Conservation (phyloP, 2,329 filamentous ascomycete genomes). For the Akanthomyces dipterigenus region DNA sequence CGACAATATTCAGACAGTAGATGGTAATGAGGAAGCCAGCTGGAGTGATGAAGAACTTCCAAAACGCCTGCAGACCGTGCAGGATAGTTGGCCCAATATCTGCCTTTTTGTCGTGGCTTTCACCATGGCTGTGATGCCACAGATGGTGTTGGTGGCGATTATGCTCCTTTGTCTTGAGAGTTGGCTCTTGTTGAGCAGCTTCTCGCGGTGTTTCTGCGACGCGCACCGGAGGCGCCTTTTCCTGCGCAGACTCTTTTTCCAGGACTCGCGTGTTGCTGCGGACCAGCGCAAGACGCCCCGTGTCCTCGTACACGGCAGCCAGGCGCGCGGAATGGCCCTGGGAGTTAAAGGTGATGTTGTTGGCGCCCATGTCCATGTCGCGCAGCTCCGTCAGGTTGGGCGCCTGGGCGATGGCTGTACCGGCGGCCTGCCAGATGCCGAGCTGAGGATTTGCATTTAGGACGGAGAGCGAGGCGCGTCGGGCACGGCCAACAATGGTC, state of each 20-base stretch:
- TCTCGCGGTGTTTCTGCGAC: not conserved
- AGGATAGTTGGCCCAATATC: conserved; percentile 18
- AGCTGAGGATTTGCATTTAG: conserved; percentile 23
- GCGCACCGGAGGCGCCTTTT: not conserved
- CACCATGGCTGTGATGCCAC: conserved; percentile 16
- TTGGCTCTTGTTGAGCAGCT: not conserved
- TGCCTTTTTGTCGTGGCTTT: conserved; percentile 17
- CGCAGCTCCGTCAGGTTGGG: conserved; percentile 24
- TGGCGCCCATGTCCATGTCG: conserved; percentile 20
- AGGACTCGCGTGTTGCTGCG: conserved; percentile 12
- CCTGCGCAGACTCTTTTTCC: not conserved
- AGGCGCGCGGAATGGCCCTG: conserved; percentile 23
- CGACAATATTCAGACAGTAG: conserved; percentile 24
- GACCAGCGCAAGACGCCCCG: conserved; percentile 19
- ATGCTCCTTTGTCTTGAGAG: not conserved
- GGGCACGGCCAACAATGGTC: conserved; percentile 19
- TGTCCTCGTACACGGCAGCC: conserved; percentile 19
- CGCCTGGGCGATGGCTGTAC: conserved; percentile 24
- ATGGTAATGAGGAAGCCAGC: conserved; percentile 24
- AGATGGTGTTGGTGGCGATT: conserved; percentile 12
- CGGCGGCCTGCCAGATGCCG: conserved; percentile 25
- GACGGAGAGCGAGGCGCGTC: conserved; percentile 21
- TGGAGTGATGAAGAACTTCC: conserved; percentile 23
- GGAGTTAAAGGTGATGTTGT: conserved; percentile 22
- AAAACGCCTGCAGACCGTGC: conserved; percentile 22